phyloP scores from a whole-genome alignment of 352 stramenopile genomes.

The Pythium aphanidermatum region DNA sequence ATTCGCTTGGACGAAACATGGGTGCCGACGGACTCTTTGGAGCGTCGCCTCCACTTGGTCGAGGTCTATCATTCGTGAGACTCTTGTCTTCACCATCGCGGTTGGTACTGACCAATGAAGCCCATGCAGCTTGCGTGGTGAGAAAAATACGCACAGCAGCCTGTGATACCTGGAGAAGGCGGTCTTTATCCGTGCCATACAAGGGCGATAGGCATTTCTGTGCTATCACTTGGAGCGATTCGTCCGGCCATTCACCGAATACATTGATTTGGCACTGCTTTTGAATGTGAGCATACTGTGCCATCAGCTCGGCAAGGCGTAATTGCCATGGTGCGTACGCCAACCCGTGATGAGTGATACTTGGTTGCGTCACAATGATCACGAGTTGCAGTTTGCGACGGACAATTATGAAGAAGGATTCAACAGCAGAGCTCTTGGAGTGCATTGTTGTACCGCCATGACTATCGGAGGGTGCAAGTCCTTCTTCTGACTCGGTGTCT shows the following conservation, averaged over 20 bases:
- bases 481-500: not conserved
- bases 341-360: not conserved
- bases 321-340: not conserved
- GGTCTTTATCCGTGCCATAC: conserved; percentile 21
- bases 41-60: conserved; percentile 1
- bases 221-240: conserved; percentile 34
- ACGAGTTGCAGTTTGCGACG: conserved; percentile 50
- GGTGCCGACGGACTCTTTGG: no score
- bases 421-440: conserved; percentile 42
- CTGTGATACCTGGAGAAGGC: conserved; percentile 28
- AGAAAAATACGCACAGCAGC: conserved; percentile 36
- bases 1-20: conserved; percentile 2
- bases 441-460: no score
- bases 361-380: conserved; percentile 26
- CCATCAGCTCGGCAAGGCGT: conserved; percentile 23
- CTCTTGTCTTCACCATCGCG: not conserved
- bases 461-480: not conserved
- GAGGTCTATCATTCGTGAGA: not conserved
- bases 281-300: conserved; percentile 33
- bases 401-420: conserved; percentile 40
- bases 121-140: conserved; percentile 12
- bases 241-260: conserved; percentile 35
- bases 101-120: not conserved
- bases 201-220: conserved; percentile 29
- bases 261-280: conserved; percentile 35